phyloP scores from a whole-genome alignment of 306 rosid species.

The Pterocarpus macrocarpus region DNA sequence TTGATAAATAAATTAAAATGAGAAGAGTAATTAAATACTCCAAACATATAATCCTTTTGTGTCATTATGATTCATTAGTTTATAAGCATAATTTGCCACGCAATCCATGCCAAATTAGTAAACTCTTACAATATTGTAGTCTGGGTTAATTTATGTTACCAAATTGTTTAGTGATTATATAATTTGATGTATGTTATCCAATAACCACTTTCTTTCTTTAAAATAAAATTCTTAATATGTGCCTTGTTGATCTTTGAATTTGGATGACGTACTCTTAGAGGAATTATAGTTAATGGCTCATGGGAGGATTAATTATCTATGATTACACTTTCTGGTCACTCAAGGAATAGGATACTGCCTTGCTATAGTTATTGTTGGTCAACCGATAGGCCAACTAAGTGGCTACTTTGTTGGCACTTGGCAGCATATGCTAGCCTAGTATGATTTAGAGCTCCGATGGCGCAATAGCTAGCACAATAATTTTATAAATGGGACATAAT shows the following conservation, averaged over 20 bases:
- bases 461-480: slow-evolving; percentile 6
- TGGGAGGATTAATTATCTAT: background rate
- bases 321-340: slow-evolving; percentile 31
- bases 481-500: slow-evolving; percentile 1
- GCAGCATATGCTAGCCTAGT: slow-evolving; percentile 13
- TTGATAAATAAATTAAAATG: no score
- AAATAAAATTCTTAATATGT: background rate
- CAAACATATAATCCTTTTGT: background rate
- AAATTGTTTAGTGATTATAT: background rate
- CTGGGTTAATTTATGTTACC: background rate
- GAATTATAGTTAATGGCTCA: background rate
- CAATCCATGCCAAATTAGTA: slow-evolving; percentile 32
- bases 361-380: background rate
- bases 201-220: background rate
- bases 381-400: slow-evolving; percentile 31
- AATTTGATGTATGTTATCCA: slow-evolving; percentile 1
- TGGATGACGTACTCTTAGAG: slow-evolving; percentile 24
- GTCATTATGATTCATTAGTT: background rate
- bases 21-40: background rate
- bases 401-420: slow-evolving; percentile 35
- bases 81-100: slow-evolving; percentile 25
- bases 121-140: background rate
- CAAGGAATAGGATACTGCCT: slow-evolving; percentile 4
- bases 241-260: background rate
- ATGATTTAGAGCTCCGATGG: slow-evolving; percentile 29